phyloP scores from a whole-genome alignment of 768 basidiomycete species.

The Antrodiella citrinella region DNA sequence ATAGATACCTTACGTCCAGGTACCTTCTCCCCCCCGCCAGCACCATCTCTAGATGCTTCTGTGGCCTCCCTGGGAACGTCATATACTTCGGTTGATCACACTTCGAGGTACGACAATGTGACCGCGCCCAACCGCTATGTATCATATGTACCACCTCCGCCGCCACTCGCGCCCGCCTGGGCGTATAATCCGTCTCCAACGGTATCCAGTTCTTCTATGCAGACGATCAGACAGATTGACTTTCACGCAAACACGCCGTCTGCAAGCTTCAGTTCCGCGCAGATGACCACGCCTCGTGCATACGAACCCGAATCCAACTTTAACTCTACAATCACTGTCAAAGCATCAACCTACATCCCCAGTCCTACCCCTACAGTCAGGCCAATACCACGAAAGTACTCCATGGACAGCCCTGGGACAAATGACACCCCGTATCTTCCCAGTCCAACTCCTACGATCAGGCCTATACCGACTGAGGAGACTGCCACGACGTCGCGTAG shows the following conservation, averaged over 20 bases:
- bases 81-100: background rate
- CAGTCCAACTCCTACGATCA: background rate
- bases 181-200: background rate
- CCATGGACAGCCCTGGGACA: background rate
- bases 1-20: background rate
- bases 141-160: too few relatives aligned
- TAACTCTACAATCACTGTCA: too few relatives aligned
- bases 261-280: background rate
- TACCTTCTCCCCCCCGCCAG: background rate
- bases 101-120: background rate
- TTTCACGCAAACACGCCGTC: too few relatives aligned
- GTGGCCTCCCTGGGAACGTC: background rate
- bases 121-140: background rate
- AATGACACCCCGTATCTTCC: background rate
- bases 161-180: too few relatives aligned
- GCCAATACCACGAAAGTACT: background rate
- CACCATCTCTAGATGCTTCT: background rate
- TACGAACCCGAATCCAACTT: too few relatives aligned
- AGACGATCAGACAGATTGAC: too few relatives aligned
- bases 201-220: background rate
- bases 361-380: background rate
- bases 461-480: background rate
- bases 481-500: background rate
- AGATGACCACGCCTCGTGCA: background rate
- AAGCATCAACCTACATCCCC: background rate